Conservation (phyloP, 225 moss, liverwort and hornwort species). For the Physcomitrellopsis africana region DNA sequence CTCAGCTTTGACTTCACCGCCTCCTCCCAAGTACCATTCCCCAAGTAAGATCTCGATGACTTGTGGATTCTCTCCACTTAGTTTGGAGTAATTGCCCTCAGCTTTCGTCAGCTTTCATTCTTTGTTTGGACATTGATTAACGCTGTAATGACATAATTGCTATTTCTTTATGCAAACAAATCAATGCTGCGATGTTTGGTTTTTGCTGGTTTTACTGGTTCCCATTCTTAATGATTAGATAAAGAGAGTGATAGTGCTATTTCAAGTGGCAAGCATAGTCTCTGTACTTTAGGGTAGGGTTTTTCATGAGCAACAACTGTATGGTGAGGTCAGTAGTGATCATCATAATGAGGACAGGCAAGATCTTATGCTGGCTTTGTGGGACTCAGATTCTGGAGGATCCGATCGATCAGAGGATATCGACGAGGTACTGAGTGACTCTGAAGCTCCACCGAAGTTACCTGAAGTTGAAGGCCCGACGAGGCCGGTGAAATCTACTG, state of each 20-base stretch:
- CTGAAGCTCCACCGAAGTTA: background rate
- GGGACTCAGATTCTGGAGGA: slow-evolving; percentile 23
- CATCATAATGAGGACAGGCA: background rate
- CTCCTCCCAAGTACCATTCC: slow-evolving; percentile 38
- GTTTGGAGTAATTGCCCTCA: background rate
- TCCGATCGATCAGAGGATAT: background rate
- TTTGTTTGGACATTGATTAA: background rate
- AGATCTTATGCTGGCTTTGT: background rate
- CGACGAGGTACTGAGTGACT: background rate
- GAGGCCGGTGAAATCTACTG: slow-evolving; percentile 22
- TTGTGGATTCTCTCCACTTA: background rate
- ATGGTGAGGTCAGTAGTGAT: slow-evolving; percentile 1
- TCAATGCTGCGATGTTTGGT: too few species aligned
- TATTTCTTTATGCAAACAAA: background rate
- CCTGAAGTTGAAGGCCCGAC: slow-evolving; percentile 15
- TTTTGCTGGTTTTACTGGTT: background rate
- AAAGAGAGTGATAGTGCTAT: background rate
- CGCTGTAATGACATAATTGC: background rate
- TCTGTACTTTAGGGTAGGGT: background rate
- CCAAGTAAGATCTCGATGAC: slow-evolving; percentile 22
- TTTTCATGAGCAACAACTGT: too few species aligned
- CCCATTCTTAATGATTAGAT: background rate
- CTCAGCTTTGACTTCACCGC: slow-evolving; percentile 35
- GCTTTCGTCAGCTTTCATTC: background rate
- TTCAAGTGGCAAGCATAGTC: background rate